Base-by-base conservation (phyloP, 192 early-diverging fungal species). In the Linnemannia exigua region DNA sequence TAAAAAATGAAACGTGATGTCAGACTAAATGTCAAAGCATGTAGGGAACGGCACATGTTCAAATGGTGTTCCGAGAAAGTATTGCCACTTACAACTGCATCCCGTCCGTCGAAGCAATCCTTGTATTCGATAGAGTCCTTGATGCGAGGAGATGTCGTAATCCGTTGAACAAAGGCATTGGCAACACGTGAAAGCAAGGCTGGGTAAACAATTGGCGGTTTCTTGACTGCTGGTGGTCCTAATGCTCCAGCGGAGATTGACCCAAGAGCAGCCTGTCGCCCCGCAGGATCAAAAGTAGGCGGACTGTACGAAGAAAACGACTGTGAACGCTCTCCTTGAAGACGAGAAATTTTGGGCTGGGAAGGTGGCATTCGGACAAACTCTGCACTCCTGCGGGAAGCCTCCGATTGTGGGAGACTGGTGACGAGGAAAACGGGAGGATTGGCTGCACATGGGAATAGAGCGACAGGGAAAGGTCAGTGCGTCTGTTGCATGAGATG, bases 51-150 rank as follows among this genome's bases (percentile, higher is more conserved):
- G n/a, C n/a, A n/a, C n/a, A n/a, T n/a, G n/a, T n/a, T n/a, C 12
- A 79, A 63, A 61, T 37, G 41, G 5, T 19, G 33, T 17, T 31
- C 77, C 38, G n/a, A 44, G 20, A 31, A 1, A 51, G 37, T 71
- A 61, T 46, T 33, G 33, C 12, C 8, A 69, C 89, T 84, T 89
- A 96, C 95, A 75, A 99, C 96, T 47, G 95, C 98, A 33, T 97
- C 96, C 70, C 91, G 90, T 37, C 98, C 98, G 70, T 94, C 91
- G 88, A 99, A 98, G 81, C 92, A 94, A 70, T 94, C 91, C 68
- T 92, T 92, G 86, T 98, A 96, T 87, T 97, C 94, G 28, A 98
- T 88, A 15, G 91, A 91, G 74, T 98, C 95, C 74, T 95, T 95
- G 44, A 90, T 89, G 51, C 93, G 92, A 9, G 93, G 94, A 44